Evolutionary conservation across 805 yeast species (phyloP), one percentile per base, ranked within the genome.

Genomic region (Saccharomycopsis selenospora): DNA sequence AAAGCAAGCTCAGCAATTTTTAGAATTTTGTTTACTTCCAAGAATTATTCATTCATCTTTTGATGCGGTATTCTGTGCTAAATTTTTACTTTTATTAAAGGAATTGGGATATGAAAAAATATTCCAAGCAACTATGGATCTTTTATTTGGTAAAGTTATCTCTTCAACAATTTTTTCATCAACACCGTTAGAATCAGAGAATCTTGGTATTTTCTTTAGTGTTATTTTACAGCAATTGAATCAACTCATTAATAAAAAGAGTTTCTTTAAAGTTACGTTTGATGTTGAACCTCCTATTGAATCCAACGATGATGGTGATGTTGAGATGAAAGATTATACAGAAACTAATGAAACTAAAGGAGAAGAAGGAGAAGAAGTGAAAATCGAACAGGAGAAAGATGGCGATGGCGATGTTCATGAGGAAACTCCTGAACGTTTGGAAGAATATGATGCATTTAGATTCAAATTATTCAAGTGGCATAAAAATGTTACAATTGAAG

Each of bases 101-200:
- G 60, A 65, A 0, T 52, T 62, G 0, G 71, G 71, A 2, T 66
- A 66, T 17, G 56, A 63, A 7, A 66, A 73, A 18, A 68, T 68
- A 40, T 61, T 80, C 2, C 51, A 75, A 20, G 52, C 53, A 4
- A 53, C 76, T 2, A 59, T 77, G 25, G 70, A 77, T 30, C 61
- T 61, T 17, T 64, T 88, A 22, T 73, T 87, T 49, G 60, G 66
- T 0, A 66, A 67, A 3, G 67, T 69, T 8, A 62, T 79, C 11
- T 60, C 86, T 43, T 72, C 71, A 43, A 74, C 82, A 2, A 73
- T 89, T 10, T 82, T 76, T 56, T 77, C 91, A 1, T 75, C 80
- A 47, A 85, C 96, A 0, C 73, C 86, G 0, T 64, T 71, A 3
- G 96, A 90, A 59, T 80, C 95, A 1, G 95, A 89, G 56, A 85